A percentile compares a stretch with the other conserved stretches of the same genome.
phyloP scores from a whole-genome alignment of 805 yeast species.

The Ogataea chonburiensis region DNA sequence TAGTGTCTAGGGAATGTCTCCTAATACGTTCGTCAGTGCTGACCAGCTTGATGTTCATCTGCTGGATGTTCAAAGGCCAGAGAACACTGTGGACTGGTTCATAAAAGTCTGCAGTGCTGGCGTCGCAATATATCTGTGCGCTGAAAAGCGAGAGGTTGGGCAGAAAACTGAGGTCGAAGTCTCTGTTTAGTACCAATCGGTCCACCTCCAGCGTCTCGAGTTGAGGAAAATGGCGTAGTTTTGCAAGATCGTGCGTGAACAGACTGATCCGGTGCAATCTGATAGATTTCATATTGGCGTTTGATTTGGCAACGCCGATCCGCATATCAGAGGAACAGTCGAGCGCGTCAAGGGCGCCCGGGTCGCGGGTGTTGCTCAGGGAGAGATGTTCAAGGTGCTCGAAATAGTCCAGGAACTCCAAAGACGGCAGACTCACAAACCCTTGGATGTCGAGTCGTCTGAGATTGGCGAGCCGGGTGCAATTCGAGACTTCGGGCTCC shows the following conservation, averaged over 20 bases:
- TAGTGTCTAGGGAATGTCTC: constrained; percentile 8
- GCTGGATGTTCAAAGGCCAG: constrained; percentile 13
- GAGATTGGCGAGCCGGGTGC: constrained; percentile 3
- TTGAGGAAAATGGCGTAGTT: constrained; percentile 5
- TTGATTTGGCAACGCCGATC: neutral
- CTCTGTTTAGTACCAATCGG: constrained; percentile 1
- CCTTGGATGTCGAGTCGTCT: constrained; percentile 7
- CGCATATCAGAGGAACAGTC: constrained; percentile 1
- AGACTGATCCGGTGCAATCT: constrained; percentile 2
- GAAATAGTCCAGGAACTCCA: constrained; percentile 10
- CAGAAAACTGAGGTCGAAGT: constrained; percentile 1
- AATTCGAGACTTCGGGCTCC: constrained; percentile 10
- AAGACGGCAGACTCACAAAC: constrained; percentile 5
- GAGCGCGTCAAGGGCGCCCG: constrained; percentile 6
- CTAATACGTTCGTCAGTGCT: constrained; percentile 14
- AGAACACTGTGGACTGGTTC: neutral
- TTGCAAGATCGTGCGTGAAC: constrained; percentile 7
- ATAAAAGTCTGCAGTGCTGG: neutral
- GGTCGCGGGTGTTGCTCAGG: constrained; percentile 13
- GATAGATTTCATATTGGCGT: constrained; percentile 2
- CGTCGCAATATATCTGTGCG: constrained; percentile 11
- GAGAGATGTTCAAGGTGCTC: constrained; percentile 3
- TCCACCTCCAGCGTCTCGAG: constrained; percentile 3
- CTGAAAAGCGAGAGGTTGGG: constrained; percentile 1
- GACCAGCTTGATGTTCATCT: constrained; percentile 3